Conservation (phyloP, 768 basidiomycete species). For the Candolleomyces efflorescens region DNA sequence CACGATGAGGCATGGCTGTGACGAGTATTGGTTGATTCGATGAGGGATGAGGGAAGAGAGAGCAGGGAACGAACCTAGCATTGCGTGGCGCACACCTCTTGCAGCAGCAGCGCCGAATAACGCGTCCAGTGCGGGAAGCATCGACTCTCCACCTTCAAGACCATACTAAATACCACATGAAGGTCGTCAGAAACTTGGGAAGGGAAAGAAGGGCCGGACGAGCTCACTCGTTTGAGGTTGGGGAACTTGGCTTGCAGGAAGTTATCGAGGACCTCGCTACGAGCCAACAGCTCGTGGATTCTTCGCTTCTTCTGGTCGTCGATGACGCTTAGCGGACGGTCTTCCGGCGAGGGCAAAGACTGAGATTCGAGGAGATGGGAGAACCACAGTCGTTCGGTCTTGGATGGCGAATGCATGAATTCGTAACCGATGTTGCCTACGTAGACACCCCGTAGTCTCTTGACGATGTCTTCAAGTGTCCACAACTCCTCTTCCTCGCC, state of each 20-base stretch:
- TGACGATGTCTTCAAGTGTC: conserved; percentile 66
- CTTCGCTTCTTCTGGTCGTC: conserved; percentile 42
- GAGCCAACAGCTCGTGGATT: conserved; percentile 64
- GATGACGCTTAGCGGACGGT: conserved; percentile 23
- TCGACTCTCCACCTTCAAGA: conserved; percentile 90
- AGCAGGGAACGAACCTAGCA: conserved; percentile 39
- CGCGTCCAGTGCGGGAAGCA: conserved; percentile 83
- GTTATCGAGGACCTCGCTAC: conserved; percentile 79
- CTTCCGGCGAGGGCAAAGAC: conserved; percentile 31
- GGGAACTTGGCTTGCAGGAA: conserved; percentile 89
- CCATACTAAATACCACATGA: conserved; percentile 52
- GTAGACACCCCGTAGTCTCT: conserved; percentile 70
- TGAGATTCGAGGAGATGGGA: conserved; percentile 77
- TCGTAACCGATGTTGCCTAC: conserved; percentile 88
- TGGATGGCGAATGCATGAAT: conserved; percentile 86
- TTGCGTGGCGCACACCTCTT: conserved; percentile 66
- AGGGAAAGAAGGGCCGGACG: background rate
- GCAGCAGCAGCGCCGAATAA: conserved; percentile 64
- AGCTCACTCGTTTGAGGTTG: conserved; percentile 66
- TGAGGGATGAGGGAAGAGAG: background rate
- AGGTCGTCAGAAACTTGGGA: background rate
- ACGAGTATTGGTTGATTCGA: background rate
- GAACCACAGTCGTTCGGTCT: conserved; percentile 87
- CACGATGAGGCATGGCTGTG: conserved; percentile 80
- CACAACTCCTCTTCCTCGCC: conserved; percentile 40